phyloP scores from a whole-genome alignment of 129 eudicot species.

The Solidago caesia region DNA sequence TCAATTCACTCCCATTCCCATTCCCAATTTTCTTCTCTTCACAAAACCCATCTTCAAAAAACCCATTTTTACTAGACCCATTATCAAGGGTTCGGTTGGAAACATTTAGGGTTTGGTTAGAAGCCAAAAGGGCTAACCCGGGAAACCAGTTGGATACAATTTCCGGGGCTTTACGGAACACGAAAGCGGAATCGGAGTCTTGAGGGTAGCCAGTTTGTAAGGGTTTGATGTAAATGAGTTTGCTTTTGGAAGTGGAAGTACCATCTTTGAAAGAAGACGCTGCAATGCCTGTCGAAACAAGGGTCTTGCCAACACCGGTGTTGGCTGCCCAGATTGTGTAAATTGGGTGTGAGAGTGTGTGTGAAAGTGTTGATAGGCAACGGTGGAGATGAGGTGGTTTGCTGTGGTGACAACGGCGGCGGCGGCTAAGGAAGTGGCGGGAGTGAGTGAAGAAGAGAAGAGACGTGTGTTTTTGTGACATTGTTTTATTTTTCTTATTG shows the following conservation, averaged over 20 bases:
- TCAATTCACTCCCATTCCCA: slow-evolving; percentile 42
- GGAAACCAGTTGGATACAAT: slow-evolving; percentile 35
- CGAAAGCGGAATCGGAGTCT: slow-evolving; percentile 80
- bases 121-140: slow-evolving; percentile 38
- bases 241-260: slow-evolving; percentile 25
- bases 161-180: slow-evolving; percentile 52
- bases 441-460: slow-evolving; percentile 36
- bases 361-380: slow-evolving; percentile 33
- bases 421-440: slow-evolving; percentile 38
- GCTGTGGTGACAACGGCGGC: neutral
- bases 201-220: slow-evolving; percentile 85
- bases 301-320: slow-evolving; percentile 97
- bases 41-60: slow-evolving; percentile 37
- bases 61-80: slow-evolving; percentile 23
- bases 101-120: slow-evolving; percentile 47
- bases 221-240: slow-evolving; percentile 73
- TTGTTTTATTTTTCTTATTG: neutral
- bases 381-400: slow-evolving; percentile 26
- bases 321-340: slow-evolving; percentile 93
- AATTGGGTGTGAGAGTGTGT: slow-evolving; percentile 88
- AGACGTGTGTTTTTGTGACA: slow-evolving; percentile 25
- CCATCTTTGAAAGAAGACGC: slow-evolving; percentile 44
- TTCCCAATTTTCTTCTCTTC: slow-evolving; percentile 47
- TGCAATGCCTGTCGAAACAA: slow-evolving; percentile 82
- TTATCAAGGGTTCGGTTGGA: slow-evolving; percentile 23